Evolutionary conservation across 805 yeast species (phyloP).

Genomic region (Monosporozyma siamensis): DNA sequence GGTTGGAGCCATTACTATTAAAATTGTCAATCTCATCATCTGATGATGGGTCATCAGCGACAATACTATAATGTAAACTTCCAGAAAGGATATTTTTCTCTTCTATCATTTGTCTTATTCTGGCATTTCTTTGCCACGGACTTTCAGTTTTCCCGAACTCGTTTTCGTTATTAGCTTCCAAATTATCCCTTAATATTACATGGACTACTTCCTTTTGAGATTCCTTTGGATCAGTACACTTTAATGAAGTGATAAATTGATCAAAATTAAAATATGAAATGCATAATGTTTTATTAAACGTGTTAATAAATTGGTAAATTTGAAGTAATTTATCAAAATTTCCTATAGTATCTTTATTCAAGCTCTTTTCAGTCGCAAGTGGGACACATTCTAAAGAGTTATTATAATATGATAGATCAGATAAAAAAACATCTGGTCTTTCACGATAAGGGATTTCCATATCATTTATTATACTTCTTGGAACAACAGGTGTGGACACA

Average conservation of each 20-base stretch:
- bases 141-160: conserved; percentile 8
- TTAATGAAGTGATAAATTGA: conserved; percentile 22
- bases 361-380: not conserved
- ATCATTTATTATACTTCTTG: conserved; percentile 24
- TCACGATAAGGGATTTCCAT: conserved; percentile 20
- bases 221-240: conserved; percentile 24
- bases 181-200: conserved; percentile 5
- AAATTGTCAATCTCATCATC: conserved; percentile 22
- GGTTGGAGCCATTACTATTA: conserved; percentile 17
- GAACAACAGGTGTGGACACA: conserved; percentile 4
- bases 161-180: not conserved
- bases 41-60: conserved; percentile 14
- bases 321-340: conserved; percentile 21
- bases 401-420: conserved; percentile 16
- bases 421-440: conserved; percentile 13
- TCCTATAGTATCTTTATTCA: conserved; percentile 4
- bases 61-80: conserved; percentile 11
- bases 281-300: conserved; percentile 20
- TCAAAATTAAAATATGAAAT: conserved; percentile 24
- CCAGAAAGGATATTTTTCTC: conserved; percentile 5
- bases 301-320: conserved; percentile 25
- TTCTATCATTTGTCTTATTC: conserved; percentile 13
- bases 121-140: conserved; percentile 18
- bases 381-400: conserved; percentile 17
- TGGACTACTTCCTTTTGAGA: conserved; percentile 22